phyloP scores from a whole-genome alignment of 768 basidiomycete species.

The Amanita pallidorosea region DNA sequence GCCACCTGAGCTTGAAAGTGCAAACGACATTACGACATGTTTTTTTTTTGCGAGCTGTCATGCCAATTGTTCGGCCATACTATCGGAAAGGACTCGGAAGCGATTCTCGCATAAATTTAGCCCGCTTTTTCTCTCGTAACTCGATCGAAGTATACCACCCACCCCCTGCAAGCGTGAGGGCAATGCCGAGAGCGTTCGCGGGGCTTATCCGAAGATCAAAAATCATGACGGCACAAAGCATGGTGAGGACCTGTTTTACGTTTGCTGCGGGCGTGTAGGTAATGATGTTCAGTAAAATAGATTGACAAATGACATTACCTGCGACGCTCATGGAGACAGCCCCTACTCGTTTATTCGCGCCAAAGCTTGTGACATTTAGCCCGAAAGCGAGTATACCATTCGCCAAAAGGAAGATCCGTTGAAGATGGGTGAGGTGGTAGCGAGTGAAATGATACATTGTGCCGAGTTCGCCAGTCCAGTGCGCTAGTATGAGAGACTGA shows the following conservation, averaged over 20 bases:
- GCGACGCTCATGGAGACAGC: slow-evolving; percentile 88
- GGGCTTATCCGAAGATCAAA: slow-evolving; percentile 77
- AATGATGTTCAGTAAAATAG: not conserved
- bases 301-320: slow-evolving; percentile 32
- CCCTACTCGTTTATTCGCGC: slow-evolving; percentile 88
- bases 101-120: not conserved
- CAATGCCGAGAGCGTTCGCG: slow-evolving; percentile 75
- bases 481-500: slow-evolving; percentile 73
- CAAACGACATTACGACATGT: no score
- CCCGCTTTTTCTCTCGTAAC: slow-evolving; percentile 30
- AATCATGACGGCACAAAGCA: slow-evolving; percentile 71
- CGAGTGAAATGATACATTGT: slow-evolving; percentile 27
- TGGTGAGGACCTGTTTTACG: slow-evolving; percentile 89
- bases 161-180: slow-evolving; percentile 78
- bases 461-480: slow-evolving; percentile 71
- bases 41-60: no score
- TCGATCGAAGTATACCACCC: slow-evolving; percentile 71
- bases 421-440: slow-evolving; percentile 11
- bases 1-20: no score
- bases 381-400: slow-evolving; percentile 89
- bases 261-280: slow-evolving; percentile 39
- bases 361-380: slow-evolving; percentile 90
- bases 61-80: no score
- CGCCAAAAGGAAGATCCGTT: slow-evolving; percentile 44
- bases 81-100: not conserved